Percentiles rank a stretch among this genome's conserved stretches.
phyloP scores from a whole-genome alignment of 179 eudicot species.

The Corrigiola litoralis region DNA sequence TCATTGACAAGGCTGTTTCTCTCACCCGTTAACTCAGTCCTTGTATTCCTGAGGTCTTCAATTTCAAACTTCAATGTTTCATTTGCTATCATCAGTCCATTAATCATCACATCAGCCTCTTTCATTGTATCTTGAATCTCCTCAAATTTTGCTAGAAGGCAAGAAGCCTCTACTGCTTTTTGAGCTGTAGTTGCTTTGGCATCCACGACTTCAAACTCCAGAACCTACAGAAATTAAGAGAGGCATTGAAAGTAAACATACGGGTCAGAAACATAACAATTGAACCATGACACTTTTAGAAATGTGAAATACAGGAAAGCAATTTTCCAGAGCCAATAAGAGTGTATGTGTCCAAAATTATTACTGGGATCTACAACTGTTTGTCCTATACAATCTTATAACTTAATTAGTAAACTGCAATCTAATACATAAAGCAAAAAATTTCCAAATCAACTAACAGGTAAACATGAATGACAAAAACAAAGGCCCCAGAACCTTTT shows the following conservation, averaged over 20 bases:
- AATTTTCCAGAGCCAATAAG: too few relatives aligned
- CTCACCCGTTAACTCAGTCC: constrained; percentile 32
- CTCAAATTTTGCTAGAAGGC: constrained; percentile 66
- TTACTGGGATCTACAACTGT: too few relatives aligned
- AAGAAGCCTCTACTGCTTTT: constrained; percentile 69
- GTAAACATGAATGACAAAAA: too few relatives aligned
- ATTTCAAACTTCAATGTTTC: constrained; percentile 65
- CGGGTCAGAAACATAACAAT: background rate
- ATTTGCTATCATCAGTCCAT: constrained; percentile 77
- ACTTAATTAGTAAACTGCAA: too few relatives aligned
- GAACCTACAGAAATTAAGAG: constrained; percentile 35
- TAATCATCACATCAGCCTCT: constrained; percentile 90
- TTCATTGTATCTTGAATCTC: constrained; percentile 83
- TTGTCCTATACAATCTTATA: too few relatives aligned
- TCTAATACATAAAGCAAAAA: too few relatives aligned
- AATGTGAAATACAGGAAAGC: too few relatives aligned
- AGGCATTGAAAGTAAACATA: background rate
- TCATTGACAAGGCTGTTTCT: constrained; percentile 42
- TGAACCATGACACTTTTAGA: background rate
- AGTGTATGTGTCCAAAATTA: too few relatives aligned
- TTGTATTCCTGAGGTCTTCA: constrained; percentile 46
- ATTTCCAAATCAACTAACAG: too few relatives aligned
- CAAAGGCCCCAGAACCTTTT: too few relatives aligned
- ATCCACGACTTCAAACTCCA: constrained; percentile 63
- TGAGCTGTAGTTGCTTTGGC: constrained; percentile 61